These are phyloP conservation scores for Carex cristatella DNA, from an alignment of 176 grass and related monocot genomes.

Conservation along the genomic window DNA sequence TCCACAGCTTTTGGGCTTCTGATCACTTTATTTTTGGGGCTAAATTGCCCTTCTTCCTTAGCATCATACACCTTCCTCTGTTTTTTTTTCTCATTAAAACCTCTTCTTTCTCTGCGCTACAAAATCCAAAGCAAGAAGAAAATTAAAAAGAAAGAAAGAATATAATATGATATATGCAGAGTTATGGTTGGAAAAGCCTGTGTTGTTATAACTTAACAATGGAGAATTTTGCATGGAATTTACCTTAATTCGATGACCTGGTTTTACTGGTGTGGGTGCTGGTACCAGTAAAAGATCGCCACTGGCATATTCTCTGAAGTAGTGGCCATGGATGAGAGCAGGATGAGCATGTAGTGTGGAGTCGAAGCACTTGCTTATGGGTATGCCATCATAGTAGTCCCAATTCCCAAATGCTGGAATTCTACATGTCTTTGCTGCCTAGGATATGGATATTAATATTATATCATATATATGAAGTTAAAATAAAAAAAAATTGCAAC, in stretches of 20 bases:
- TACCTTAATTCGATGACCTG: background rate
- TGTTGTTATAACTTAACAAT: background rate
- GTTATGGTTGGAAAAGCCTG: background rate
- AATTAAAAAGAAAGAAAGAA: background rate
- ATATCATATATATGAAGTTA: no score
- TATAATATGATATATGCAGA: background rate
- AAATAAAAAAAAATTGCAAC: background rate
- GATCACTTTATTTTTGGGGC: slow-evolving; percentile 3
- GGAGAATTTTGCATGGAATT: background rate
- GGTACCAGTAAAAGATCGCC: slow-evolving; percentile 9
- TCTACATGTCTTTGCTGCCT: slow-evolving; percentile 4
- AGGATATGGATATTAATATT: background rate
- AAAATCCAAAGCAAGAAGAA: background rate
- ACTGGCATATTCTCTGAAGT: background rate
- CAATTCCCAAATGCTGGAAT: slow-evolving; percentile 23
- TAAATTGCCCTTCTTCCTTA: background rate
- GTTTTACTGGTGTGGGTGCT: background rate
- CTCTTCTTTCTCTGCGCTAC: background rate
- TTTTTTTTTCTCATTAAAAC: slow-evolving; percentile 5
- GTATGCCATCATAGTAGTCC: slow-evolving; percentile 5
- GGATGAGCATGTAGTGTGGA: background rate
- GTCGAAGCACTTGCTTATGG: slow-evolving; percentile 19
- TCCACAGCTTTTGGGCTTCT: slow-evolving; percentile 20
- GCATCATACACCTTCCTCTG: slow-evolving; percentile 7
- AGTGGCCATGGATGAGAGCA: background rate